These are phyloP conservation scores for Phanerochaete carnosa DNA, from an alignment of 768 basidiomycete genomes.

Conservation along the genomic window DNA sequence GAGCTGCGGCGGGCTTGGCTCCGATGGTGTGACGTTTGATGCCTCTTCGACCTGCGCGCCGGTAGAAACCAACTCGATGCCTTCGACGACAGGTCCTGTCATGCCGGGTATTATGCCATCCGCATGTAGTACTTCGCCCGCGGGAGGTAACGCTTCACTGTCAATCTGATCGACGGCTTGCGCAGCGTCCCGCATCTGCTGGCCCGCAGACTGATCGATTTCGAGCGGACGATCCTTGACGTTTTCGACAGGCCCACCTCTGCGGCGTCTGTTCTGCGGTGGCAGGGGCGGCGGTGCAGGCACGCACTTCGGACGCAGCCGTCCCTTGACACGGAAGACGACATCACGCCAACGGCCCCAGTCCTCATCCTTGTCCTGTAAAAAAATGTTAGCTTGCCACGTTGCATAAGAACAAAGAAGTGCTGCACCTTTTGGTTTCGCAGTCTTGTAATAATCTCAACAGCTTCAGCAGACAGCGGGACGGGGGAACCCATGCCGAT, in stretches of 20 bases:
- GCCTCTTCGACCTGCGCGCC: background rate
- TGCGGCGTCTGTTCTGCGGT: slow-evolving; percentile 55
- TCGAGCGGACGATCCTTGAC: background rate
- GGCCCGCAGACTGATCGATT: background rate
- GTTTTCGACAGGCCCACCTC: slow-evolving; percentile 45
- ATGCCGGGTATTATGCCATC: background rate
- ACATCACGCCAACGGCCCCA: slow-evolving; percentile 88
- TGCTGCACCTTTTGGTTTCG: slow-evolving; percentile 73
- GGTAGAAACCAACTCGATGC: background rate
- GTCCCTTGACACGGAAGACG: slow-evolving; percentile 72
- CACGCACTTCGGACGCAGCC: slow-evolving; percentile 37
- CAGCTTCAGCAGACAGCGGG: slow-evolving; percentile 71
- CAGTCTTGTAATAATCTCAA: slow-evolving; percentile 71
- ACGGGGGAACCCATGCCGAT: slow-evolving; percentile 88
- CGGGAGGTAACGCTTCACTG: background rate
- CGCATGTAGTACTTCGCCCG: background rate
- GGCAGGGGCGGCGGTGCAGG: slow-evolving; percentile 50
- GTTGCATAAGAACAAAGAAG: background rate
- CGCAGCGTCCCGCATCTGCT: background rate
- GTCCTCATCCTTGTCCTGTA: slow-evolving; percentile 81
- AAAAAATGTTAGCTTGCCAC: background rate
- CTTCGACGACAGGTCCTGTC: background rate
- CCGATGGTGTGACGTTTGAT: too few relatives aligned
- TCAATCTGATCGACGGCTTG: background rate
- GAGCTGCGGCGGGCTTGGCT: slow-evolving; percentile 32